Conservation (phyloP, 345 rosid genomes). For the Isatis tinctoria region DNA sequence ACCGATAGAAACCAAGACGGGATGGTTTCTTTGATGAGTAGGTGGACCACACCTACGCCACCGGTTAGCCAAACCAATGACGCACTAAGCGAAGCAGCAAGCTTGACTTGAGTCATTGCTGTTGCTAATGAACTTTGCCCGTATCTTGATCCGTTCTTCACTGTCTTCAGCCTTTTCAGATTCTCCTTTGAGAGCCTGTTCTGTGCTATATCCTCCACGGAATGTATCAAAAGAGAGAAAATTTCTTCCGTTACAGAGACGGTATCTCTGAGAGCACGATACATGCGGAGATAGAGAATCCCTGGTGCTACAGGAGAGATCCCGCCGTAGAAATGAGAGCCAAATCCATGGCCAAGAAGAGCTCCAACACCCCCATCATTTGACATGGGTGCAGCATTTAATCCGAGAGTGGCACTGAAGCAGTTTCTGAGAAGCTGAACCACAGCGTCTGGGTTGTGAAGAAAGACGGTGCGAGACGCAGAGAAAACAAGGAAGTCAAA, state of each 20-base stretch:
- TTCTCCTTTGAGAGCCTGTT: slow-evolving; percentile 50
- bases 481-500: slow-evolving; percentile 87
- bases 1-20: slow-evolving; percentile 91
- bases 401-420: slow-evolving; percentile 79
- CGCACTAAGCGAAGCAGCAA: slow-evolving; percentile 89
- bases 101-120: slow-evolving; percentile 75
- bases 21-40: slow-evolving; percentile 72
- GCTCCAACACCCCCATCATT: slow-evolving; percentile 84
- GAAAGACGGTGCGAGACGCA: slow-evolving; percentile 95
- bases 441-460: slow-evolving; percentile 76
- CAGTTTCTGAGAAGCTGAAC: slow-evolving; percentile 91
- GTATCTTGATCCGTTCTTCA: slow-evolving; percentile 57
- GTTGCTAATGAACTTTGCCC: slow-evolving; percentile 71
- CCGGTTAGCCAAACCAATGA: slow-evolving; percentile 89
- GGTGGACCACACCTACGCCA: slow-evolving; percentile 64
- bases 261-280: slow-evolving; percentile 70
- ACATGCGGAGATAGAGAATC: slow-evolving; percentile 72
- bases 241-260: slow-evolving; percentile 72
- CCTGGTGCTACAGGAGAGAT: slow-evolving; percentile 95
- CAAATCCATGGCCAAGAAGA: slow-evolving; percentile 94
- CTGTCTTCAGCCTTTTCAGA: slow-evolving; percentile 52
- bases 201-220: slow-evolving; percentile 67
- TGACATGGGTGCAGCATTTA: slow-evolving; percentile 47
- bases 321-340: slow-evolving; percentile 84
- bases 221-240: slow-evolving; percentile 71